These are phyloP conservation scores for Cardamine chenopodiifolia DNA, from an alignment of 345 rosid species.

Conservation along the genomic window DNA sequence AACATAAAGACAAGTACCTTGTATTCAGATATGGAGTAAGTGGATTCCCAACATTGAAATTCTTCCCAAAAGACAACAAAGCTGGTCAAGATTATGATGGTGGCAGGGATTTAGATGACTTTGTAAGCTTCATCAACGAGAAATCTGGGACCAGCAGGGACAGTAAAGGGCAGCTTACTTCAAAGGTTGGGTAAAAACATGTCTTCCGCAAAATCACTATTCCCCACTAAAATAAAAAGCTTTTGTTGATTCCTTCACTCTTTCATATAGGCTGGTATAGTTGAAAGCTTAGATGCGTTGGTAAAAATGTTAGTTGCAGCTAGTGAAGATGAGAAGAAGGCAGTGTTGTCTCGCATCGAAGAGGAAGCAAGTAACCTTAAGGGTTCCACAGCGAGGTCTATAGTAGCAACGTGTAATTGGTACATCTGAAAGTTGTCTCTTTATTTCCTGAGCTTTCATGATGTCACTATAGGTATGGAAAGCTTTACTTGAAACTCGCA, in stretches of 20 bases:
- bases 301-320: constrained; percentile 89
- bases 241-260: background rate
- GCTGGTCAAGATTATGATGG: constrained; percentile 94
- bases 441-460: background rate
- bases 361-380: constrained; percentile 74
- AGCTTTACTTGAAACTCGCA: constrained; percentile 78
- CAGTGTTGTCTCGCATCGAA: constrained; percentile 63
- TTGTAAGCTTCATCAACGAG: constrained; percentile 84
- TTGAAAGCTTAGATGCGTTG: constrained; percentile 72
- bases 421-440: background rate
- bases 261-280: constrained; percentile 79
- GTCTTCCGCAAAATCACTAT: background rate
- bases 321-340: constrained; percentile 68
- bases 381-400: constrained; percentile 69
- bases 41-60: constrained; percentile 90
- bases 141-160: constrained; percentile 85
- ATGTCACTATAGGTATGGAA: constrained; percentile 60
- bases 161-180: constrained; percentile 82
- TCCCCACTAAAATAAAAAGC: background rate
- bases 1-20: background rate
- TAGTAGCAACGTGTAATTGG: background rate
- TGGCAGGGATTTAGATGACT: constrained; percentile 88
- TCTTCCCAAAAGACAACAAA: constrained; percentile 89
- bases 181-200: constrained; percentile 53
- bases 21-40: constrained; percentile 77